These are phyloP conservation scores for Aeschynomene evenia DNA, from an alignment of 306 rosid genomes.

Conservation along the genomic window DNA sequence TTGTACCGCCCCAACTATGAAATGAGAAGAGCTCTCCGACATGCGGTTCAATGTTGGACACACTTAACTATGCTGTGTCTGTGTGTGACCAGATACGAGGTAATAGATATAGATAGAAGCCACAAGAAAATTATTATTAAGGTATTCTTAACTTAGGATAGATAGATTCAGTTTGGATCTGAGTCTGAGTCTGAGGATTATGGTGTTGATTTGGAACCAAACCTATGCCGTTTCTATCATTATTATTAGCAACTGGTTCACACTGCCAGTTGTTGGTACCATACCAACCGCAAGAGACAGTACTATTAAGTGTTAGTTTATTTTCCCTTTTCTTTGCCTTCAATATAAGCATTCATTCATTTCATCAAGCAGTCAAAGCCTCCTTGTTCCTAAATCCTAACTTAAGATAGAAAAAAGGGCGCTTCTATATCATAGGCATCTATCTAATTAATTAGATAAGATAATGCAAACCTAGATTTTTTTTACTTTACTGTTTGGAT, in stretches of 20 bases:
- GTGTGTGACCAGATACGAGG: background rate
- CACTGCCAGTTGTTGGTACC: constrained; percentile 1
- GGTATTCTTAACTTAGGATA: constrained; percentile 14
- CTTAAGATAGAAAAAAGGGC: background rate
- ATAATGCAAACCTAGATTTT: background rate
- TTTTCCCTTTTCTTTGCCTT: background rate
- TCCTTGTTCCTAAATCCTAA: background rate
- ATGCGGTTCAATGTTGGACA: constrained; percentile 34
- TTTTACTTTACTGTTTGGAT: background rate
- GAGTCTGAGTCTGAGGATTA: constrained; percentile 3
- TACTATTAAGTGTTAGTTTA: background rate
- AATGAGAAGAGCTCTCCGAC: constrained; percentile 13
- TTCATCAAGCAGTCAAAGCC: background rate
- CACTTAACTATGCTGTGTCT: constrained; percentile 8
- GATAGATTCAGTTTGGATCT: constrained; percentile 41
- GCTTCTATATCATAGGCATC: background rate
- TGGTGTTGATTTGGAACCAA: constrained; percentile 47
- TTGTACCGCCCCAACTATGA: constrained; percentile 14
- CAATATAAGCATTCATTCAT: background rate
- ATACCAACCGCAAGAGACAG: background rate
- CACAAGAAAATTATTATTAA: background rate
- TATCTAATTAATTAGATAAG: no score
- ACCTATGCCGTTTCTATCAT: background rate
- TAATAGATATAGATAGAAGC: background rate
- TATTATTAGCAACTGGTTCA: background rate